Conservation (phyloP, 2,329 filamentous ascomycete genomes). For the Colletotrichum costaricense region DNA sequence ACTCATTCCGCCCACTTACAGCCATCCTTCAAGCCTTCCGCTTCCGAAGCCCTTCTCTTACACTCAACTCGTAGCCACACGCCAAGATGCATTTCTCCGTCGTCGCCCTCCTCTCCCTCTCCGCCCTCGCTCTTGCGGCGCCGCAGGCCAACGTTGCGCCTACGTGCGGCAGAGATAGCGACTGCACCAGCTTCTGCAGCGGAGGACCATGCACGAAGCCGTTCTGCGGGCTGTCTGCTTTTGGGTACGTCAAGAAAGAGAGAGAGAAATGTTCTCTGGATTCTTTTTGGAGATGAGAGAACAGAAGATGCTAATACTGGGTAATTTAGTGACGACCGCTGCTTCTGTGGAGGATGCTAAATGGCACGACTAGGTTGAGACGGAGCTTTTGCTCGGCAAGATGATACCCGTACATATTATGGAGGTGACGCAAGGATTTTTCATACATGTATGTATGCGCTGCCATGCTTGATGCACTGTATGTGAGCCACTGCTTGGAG, state of each 20-base stretch:
- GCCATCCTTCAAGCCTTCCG: background rate
- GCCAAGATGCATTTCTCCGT: background rate
- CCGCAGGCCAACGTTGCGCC: constrained; percentile 3
- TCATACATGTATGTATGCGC: too few species aligned
- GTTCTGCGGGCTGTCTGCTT: constrained; percentile 14
- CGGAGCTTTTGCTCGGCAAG: too few species aligned
- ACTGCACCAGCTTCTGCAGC: constrained; percentile 11
- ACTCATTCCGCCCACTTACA: background rate
- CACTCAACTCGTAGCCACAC: background rate
- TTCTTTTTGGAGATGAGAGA: too few species aligned
- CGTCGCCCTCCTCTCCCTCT: background rate
- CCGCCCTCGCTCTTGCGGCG: constrained; percentile 2
- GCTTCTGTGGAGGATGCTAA: constrained; percentile 9
- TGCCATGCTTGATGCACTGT: too few species aligned
- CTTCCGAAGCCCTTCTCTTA: background rate
- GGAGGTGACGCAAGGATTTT: too few species aligned
- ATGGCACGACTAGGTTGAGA: background rate
- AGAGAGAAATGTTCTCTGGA: too few species aligned
- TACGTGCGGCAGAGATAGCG: background rate
- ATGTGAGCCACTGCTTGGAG: too few species aligned
- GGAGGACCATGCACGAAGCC: background rate
- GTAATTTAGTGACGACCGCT: background rate
- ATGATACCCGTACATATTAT: too few species aligned
- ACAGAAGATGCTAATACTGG: background rate
- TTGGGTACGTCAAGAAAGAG: background rate